Evolutionary conservation across 2,329 filamentous ascomycete species (phyloP).

Genomic region (Aspergillus hiratsukae): DNA sequence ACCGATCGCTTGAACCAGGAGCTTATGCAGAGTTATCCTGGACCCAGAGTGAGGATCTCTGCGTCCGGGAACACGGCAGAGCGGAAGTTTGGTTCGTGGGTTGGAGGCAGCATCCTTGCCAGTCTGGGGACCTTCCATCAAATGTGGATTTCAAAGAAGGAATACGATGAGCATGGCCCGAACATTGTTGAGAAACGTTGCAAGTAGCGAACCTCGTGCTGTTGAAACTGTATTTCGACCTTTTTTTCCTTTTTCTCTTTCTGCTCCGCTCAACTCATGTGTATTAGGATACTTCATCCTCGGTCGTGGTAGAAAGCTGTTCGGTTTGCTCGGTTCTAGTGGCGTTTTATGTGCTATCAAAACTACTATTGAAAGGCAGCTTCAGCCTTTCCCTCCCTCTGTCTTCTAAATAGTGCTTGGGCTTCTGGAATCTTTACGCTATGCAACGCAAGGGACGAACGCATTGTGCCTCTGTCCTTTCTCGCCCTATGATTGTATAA

Average conservation of each 20-base stretch:
- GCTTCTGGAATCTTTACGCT: neutral
- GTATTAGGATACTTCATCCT: neutral
- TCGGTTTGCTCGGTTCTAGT: neutral
- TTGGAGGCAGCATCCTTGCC: slow-evolving; percentile 91
- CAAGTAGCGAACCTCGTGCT: slow-evolving; percentile 54
- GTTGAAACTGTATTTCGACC: neutral
- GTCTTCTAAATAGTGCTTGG: neutral
- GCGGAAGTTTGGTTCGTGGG: slow-evolving; percentile 89
- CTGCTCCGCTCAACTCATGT: neutral
- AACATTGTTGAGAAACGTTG: slow-evolving; percentile 93
- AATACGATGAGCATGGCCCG: slow-evolving; percentile 92
- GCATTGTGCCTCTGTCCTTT: neutral
- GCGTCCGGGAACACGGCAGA: slow-evolving; percentile 83
- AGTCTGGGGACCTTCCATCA: slow-evolving; percentile 98
- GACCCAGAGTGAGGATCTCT: slow-evolving; percentile 80
- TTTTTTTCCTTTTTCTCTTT: too few relatives aligned
- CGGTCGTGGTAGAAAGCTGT: neutral
- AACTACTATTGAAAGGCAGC: neutral
- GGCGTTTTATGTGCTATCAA: neutral
- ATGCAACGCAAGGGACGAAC: neutral
- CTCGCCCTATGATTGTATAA: neutral
- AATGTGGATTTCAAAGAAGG: slow-evolving; percentile 97
- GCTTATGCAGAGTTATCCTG: slow-evolving; percentile 74
- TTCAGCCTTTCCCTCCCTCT: neutral
- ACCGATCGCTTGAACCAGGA: slow-evolving; percentile 86